Evolutionary conservation across 1,284 basidiomycete species (phyloP).

Genomic region (Chalciporus sp.): DNA sequence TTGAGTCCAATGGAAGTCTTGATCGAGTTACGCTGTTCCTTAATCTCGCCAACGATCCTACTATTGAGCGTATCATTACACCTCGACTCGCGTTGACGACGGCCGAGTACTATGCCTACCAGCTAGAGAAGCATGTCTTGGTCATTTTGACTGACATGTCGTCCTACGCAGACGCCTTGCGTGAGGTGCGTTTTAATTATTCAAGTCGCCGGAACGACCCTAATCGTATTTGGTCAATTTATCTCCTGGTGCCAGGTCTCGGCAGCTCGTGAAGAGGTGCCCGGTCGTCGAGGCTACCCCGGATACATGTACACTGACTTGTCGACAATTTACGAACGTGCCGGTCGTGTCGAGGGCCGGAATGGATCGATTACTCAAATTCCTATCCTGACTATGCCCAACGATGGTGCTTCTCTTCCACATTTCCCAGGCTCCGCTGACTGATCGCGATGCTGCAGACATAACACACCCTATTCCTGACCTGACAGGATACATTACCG

Average conservation of each 20-base stretch:
- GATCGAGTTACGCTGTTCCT: constrained; percentile 99
- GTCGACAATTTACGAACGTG: constrained; percentile 99
- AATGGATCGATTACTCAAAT: constrained; percentile 99
- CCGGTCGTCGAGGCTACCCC: constrained; percentile 99
- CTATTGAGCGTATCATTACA: constrained; percentile 99
- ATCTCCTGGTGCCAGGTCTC: constrained; percentile 66
- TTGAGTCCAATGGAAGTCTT: constrained; percentile 97
- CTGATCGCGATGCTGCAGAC: constrained; percentile 56
- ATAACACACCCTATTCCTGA: constrained; percentile 99
- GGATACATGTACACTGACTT: constrained; percentile 99
- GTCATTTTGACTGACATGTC: constrained; percentile 99
- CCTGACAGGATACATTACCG: constrained; percentile 98
- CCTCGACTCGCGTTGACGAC: constrained; percentile 98
- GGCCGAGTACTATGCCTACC: constrained; percentile 99
- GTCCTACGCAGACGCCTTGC: constrained; percentile 95
- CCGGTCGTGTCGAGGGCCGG: constrained; percentile 95
- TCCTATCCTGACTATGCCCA: constrained; percentile 99
- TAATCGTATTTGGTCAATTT: constrained; percentile 21
- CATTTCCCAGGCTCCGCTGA: constrained; percentile 24
- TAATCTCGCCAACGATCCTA: constrained; percentile 99
- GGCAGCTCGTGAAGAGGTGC: constrained; percentile 98
- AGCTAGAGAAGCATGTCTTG: constrained; percentile 98
- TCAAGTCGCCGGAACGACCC: constrained; percentile 10
- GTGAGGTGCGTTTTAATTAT: constrained; percentile 65
- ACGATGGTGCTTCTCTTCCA: constrained; percentile 73